Conservation (phyloP, 192 early-diverging fungal species). For the Coemansia erecta region DNA sequence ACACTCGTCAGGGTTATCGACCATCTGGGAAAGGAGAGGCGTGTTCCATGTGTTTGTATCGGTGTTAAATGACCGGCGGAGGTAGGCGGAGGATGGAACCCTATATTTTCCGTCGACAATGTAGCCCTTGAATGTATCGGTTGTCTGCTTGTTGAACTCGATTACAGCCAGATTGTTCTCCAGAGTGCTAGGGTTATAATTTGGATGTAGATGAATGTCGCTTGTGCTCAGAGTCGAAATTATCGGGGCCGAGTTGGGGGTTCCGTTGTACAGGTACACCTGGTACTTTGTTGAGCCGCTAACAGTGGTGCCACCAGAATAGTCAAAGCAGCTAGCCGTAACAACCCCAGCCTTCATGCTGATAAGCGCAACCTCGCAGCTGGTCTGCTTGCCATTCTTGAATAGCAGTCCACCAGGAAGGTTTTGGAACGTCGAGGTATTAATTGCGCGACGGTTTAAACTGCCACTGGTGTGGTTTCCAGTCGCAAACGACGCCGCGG, state of each 20-base stretch:
- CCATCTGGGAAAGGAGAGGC: neutral
- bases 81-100: neutral
- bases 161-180: slow-evolving; percentile 18
- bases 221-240: neutral
- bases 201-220: slow-evolving; percentile 14
- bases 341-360: slow-evolving; percentile 6
- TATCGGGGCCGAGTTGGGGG: neutral
- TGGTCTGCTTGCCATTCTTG: slow-evolving; percentile 12
- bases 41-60: neutral
- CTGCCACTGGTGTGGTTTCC: neutral
- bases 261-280: neutral
- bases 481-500: neutral
- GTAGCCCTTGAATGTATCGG: slow-evolving; percentile 4
- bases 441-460: neutral
- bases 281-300: neutral
- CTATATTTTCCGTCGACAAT: neutral
- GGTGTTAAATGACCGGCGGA: slow-evolving; percentile 1
- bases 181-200: slow-evolving; percentile 9
- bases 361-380: slow-evolving; percentile 11
- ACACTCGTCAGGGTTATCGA: neutral
- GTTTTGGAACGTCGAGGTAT: neutral
- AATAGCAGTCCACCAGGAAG: slow-evolving; percentile 2
- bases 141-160: slow-evolving; percentile 18
- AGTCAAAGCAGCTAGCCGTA: slow-evolving; percentile 15
- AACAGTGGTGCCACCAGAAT: neutral